Base-by-base conservation (phyloP, 2,329 filamentous ascomycete genomes). In the Cladosporium sp. region DNA sequence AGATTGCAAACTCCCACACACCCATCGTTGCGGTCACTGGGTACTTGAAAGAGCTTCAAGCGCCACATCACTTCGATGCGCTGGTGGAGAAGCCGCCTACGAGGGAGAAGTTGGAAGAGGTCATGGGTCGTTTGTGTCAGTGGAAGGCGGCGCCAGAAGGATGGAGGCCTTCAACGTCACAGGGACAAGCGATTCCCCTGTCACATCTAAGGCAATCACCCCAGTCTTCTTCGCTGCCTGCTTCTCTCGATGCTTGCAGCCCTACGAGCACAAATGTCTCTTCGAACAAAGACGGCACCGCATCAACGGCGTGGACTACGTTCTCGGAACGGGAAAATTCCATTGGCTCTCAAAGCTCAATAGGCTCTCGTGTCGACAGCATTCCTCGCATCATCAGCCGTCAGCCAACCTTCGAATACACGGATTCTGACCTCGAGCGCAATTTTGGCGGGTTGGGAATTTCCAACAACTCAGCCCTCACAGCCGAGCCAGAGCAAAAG, bases 41-140 rank as follows among this genome's bases (percentile, higher is more conserved):
- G 6, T 98, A 98, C 67, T 75, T 98, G n/a, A 97, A 97, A 66
- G 93, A 98, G 64, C 76, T 98, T 2, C 91, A 93, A 59, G 90
- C 91, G 53, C 88, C 89, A 3, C 92, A 98, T 69, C 88, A 96
- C 68, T 98, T 98, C 63, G 91, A 97, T 66, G 88, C 88, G 1
- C 75, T 98, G 45, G 89, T 98, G 46, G 91, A 98, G 69, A 98
- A 98, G 70, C 93, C 93, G 20, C 94, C 95, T 30, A 97, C 92
- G 33, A 84, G 89, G 38, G 86, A 87, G 3, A 97, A 97, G 69
- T 70, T 98, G 43, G 89, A 84, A 0, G 91, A 98, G 62, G 88
- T 93, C 1, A 76, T 98, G 57, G 85, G 86, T 55, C 84, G 85
- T 50, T 79, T 95, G 22, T 98, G 93, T 63, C 87, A 95, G 62